Evolutionary conservation across 805 yeast species (phyloP).

Genomic region (Priceomyces medius): DNA sequence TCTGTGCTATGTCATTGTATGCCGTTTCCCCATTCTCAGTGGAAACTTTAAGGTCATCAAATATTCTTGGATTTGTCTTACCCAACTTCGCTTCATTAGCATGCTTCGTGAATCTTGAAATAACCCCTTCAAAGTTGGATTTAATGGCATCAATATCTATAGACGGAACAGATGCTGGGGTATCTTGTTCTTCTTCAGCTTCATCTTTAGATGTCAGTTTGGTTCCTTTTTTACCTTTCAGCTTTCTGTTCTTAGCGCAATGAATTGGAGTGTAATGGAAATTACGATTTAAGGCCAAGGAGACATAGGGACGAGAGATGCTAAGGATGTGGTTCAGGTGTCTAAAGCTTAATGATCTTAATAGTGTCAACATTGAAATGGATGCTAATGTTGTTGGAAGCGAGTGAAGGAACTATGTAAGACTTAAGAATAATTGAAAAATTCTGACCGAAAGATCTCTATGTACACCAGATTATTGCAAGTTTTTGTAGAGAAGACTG

Average conservation of each 20-base stretch:
- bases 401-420: too few relatives aligned
- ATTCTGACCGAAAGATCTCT: too few relatives aligned
- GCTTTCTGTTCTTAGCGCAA: slow-evolving; percentile 12
- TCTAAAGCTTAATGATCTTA: neutral
- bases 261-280: slow-evolving; percentile 8
- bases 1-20: slow-evolving; percentile 68
- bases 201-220: slow-evolving; percentile 13
- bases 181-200: slow-evolving; percentile 10
- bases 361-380: neutral
- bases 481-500: neutral
- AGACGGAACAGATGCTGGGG: slow-evolving; percentile 13
- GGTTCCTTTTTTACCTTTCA: slow-evolving; percentile 10
- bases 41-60: slow-evolving; percentile 57
- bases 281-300: slow-evolving; percentile 2
- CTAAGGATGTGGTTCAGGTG: neutral
- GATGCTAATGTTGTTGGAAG: too few relatives aligned
- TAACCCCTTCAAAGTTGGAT: slow-evolving; percentile 43
- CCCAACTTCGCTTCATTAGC: slow-evolving; percentile 69
- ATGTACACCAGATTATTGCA: neutral
- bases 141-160: slow-evolving; percentile 40
- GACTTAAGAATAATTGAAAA: too few relatives aligned
- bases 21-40: slow-evolving; percentile 44
- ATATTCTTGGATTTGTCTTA: slow-evolving; percentile 61
- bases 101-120: slow-evolving; percentile 54
- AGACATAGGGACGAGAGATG: neutral